Conservation (phyloP, 768 basidiomycete species). For the Russula vinacea region DNA sequence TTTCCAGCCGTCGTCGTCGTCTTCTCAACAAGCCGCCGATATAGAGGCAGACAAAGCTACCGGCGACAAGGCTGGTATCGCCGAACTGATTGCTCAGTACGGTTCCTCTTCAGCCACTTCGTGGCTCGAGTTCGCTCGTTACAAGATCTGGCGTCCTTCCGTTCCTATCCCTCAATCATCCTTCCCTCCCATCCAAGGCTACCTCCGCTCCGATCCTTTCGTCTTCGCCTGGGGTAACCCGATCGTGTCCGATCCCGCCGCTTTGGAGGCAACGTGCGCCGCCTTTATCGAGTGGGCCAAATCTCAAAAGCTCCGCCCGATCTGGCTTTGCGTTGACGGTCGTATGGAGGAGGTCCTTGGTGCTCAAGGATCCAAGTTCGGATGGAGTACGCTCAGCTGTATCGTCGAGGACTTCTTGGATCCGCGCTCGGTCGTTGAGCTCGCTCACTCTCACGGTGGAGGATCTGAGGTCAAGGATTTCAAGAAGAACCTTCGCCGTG, state of each 20-base stretch:
- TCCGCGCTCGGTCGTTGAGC: slow-evolving; percentile 44
- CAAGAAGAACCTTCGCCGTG: slow-evolving; percentile 58
- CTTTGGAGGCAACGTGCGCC: slow-evolving; percentile 51
- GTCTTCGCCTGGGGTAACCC: slow-evolving; percentile 37
- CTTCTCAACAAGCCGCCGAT: slow-evolving; percentile 6
- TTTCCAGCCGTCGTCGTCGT: slow-evolving; percentile 13
- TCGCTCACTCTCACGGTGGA: slow-evolving; percentile 36
- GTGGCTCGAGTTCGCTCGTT: slow-evolving; percentile 57
- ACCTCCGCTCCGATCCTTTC: slow-evolving; percentile 47
- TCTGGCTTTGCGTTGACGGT: slow-evolving; percentile 60
- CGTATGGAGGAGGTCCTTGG: slow-evolving; percentile 51
- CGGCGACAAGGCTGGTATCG: slow-evolving; percentile 21
- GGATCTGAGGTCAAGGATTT: slow-evolving; percentile 50
- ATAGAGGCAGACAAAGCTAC: slow-evolving; percentile 16
- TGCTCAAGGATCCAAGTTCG: slow-evolving; percentile 39
- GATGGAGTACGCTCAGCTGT: slow-evolving; percentile 59
- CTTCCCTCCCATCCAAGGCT: slow-evolving; percentile 62
- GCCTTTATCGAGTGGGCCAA: slow-evolving; percentile 40
- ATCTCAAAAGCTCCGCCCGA: slow-evolving; percentile 46
- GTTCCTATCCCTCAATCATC: slow-evolving; percentile 54
- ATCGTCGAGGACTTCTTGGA: slow-evolving; percentile 59
- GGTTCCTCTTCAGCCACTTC: slow-evolving; percentile 68
- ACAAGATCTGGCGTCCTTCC: slow-evolving; percentile 53
- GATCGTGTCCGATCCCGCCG: slow-evolving; percentile 27
- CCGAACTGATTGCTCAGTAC: slow-evolving; percentile 54